Base-by-base conservation (phyloP, 2,329 filamentous ascomycete genomes). In the Alternaria arborescens region DNA sequence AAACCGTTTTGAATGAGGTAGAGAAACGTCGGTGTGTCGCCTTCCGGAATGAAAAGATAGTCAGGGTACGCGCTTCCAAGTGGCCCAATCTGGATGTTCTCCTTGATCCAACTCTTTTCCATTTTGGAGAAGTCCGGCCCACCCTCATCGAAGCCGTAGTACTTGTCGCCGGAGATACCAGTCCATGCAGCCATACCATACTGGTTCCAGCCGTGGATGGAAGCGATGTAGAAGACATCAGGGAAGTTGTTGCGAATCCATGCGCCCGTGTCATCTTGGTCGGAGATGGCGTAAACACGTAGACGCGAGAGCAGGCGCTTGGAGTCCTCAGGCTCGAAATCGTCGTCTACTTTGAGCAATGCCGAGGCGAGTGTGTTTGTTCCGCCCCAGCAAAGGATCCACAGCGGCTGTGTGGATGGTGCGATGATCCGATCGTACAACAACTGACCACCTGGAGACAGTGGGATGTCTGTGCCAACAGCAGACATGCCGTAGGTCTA, bases 171-270 rank as follows among this genome's bases (percentile, higher is more conserved):
- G 0, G 81, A 84, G 40, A 88, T 88, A 1, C 86, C 86, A 1
- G 78, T 81, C 86, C 86, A 88, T 0, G 85, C 76, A 0, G 86
- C 86, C 52, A 82, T 67, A 2, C 79, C 80, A 61, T 88, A 89
- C 48, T 84, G 77, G 64, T 84, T 85, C 81, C 82, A 88, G 7
- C 81, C 85, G 67, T 88, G 86, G 1, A 87, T 71, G 0, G 83
- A 85, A 14, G 77, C 78, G 55, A 88, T 86, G 71, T 86, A 88
- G 65, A 86, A 84, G 7, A 88, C 69, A 26, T 85, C 81, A 0
- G 86, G 85, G 60, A 82, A 88, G 3, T 79, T 81, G 46, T 78
- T 74, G 16, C 86, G 82, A 36, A 88, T 84, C 86, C 85, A 88
- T 0, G 81, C 73, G 0, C 85, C 85, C 0, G 83, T 82, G 61